These are phyloP conservation scores for Boehmeria nivea DNA, from an alignment of 306 rosid genomes.

Conservation along the genomic window DNA sequence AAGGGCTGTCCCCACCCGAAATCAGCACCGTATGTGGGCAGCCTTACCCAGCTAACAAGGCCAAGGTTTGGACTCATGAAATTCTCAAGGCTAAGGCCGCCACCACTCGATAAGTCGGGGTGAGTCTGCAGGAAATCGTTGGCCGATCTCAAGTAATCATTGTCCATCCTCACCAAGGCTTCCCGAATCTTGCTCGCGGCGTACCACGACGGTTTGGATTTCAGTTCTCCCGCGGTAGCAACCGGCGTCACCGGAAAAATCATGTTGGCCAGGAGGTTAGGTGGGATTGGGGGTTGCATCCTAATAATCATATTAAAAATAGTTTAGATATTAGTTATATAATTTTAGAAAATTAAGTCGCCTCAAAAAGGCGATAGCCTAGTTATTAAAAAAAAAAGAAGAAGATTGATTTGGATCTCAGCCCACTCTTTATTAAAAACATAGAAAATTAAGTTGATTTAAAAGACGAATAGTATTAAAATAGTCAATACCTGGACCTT, in stretches of 20 bases:
- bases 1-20: conserved; percentile 88
- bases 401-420: too few relatives aligned
- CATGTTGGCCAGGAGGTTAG: not conserved
- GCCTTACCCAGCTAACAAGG: conserved; percentile 70
- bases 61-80: conserved; percentile 66
- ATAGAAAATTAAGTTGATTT: too few relatives aligned
- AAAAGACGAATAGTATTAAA: too few relatives aligned
- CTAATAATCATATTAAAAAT: too few relatives aligned
- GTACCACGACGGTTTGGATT: conserved; percentile 56
- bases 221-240: conserved; percentile 51
- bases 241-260: conserved; percentile 48
- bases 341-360: too few relatives aligned
- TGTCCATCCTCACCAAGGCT: conserved; percentile 45
- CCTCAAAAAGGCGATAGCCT: too few relatives aligned
- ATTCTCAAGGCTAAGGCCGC: conserved; percentile 29
- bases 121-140: conserved; percentile 56
- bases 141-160: conserved; percentile 60
- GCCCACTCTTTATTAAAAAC: too few relatives aligned
- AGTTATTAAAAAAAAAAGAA: too few relatives aligned
- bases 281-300: too few relatives aligned
- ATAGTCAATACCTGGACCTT: too few relatives aligned
- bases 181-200: conserved; percentile 59
- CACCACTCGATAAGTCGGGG: conserved; percentile 57
- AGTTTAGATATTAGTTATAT: too few relatives aligned
- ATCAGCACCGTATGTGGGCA: conserved; percentile 74